Conservation (phyloP, 768 basidiomycete genomes). For the Boletus coccyginus region DNA sequence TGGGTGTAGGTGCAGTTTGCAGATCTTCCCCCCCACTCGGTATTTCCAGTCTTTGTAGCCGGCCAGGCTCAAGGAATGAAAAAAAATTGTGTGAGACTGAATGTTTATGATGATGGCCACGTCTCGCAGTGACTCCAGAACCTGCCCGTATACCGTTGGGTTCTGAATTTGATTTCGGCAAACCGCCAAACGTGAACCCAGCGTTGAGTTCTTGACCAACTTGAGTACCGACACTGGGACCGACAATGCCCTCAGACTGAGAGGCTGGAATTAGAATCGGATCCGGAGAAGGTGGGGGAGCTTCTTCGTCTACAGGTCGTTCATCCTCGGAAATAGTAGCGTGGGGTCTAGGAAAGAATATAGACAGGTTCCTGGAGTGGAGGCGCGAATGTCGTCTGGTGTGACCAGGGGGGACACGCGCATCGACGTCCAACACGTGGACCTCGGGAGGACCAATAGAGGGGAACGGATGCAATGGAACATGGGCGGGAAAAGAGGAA, state of each 20-base stretch:
- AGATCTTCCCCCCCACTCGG: slow-evolving; percentile 34
- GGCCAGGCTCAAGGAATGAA: slow-evolving; percentile 86
- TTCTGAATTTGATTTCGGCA: slow-evolving; percentile 32
- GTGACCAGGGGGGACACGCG: slow-evolving; percentile 23
- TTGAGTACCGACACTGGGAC: slow-evolving; percentile 24
- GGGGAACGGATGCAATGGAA: slow-evolving; percentile 27
- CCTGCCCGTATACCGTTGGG: slow-evolving; percentile 9
- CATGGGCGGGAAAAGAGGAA: slow-evolving; percentile 26
- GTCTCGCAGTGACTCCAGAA: slow-evolving; percentile 29
- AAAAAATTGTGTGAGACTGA: slow-evolving; percentile 94
- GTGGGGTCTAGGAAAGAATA: slow-evolving; percentile 80
- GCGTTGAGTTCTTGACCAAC: slow-evolving; percentile 42
- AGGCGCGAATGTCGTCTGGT: slow-evolving; percentile 62
- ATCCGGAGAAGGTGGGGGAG: slow-evolving; percentile 46
- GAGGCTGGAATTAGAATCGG: slow-evolving; percentile 41
- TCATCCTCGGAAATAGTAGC: slow-evolving; percentile 70
- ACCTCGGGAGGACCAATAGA: slow-evolving; percentile 19
- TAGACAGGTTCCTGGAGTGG: slow-evolving; percentile 87
- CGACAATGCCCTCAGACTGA: slow-evolving; percentile 29
- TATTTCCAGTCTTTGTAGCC: background rate
- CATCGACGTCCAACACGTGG: slow-evolving; percentile 13
- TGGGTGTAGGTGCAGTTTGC: slow-evolving; percentile 57
- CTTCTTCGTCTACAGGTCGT: slow-evolving; percentile 42
- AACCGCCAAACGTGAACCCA: slow-evolving; percentile 65
- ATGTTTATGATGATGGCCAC: slow-evolving; percentile 91